Conservation (phyloP, 1,139 yeast genomes). For the Sugiyamaella novakii region DNA sequence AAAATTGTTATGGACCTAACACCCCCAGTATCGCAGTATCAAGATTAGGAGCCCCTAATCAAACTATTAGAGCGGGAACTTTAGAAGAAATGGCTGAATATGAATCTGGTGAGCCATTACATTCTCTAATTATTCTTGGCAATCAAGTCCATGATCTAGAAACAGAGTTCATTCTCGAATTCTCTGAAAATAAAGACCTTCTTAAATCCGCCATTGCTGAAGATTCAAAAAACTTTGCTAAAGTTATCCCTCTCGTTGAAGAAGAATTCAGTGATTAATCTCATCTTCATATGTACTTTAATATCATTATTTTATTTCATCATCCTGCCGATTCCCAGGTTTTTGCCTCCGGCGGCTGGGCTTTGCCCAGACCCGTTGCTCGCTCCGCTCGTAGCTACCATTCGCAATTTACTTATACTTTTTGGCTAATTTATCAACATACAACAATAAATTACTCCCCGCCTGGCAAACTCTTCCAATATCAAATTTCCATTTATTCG, state of each 20-base stretch:
- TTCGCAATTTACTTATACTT: too few relatives aligned
- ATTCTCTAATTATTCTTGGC: slow-evolving; percentile 86
- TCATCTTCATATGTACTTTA: too few relatives aligned
- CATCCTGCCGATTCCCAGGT: too few relatives aligned
- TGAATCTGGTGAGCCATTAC: slow-evolving; percentile 94
- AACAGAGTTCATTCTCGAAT: slow-evolving; percentile 78
- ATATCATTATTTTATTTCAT: not conserved
- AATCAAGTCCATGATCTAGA: slow-evolving; percentile 94
- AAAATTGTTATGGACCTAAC: slow-evolving; percentile 67
- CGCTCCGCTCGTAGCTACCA: too few relatives aligned
- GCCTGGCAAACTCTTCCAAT: too few relatives aligned
- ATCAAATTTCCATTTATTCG: not conserved
- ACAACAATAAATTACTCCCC: too few relatives aligned
- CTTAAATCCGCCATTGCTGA: slow-evolving; percentile 60
- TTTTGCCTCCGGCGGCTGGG: slow-evolving; percentile 1
- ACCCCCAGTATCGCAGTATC: slow-evolving; percentile 95
- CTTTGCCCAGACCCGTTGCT: not conserved
- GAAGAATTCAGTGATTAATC: slow-evolving; percentile 22
- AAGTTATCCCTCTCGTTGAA: slow-evolving; percentile 25
- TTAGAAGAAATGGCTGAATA: slow-evolving; percentile 65
- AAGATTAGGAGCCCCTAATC: slow-evolving; percentile 84
- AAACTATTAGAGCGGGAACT: slow-evolving; percentile 82
- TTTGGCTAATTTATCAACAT: too few relatives aligned
- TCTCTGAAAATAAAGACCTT: slow-evolving; percentile 64
- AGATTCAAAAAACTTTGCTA: slow-evolving; percentile 76